Evolutionary conservation across 2,329 filamentous ascomycete genomes (phyloP).

Genomic region (Penicillium rolfsii): DNA sequence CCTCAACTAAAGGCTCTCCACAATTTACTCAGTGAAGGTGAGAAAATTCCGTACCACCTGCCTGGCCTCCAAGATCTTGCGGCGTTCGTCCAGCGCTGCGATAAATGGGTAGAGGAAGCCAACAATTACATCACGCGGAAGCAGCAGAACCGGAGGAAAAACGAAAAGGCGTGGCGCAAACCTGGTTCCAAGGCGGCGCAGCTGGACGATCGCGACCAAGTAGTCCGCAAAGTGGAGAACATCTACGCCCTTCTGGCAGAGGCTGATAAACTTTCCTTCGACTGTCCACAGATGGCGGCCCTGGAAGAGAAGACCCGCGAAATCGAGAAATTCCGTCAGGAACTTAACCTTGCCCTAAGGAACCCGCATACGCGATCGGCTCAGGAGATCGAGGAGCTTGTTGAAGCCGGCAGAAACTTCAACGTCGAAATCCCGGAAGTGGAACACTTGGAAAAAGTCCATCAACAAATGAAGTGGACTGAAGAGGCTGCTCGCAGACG

Average conservation of each 20-base stretch:
- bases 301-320: slow-evolving; percentile 82
- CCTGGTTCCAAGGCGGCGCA: slow-evolving; percentile 73
- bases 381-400: slow-evolving; percentile 80
- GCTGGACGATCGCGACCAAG: slow-evolving; percentile 78
- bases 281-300: slow-evolving; percentile 85
- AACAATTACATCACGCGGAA: slow-evolving; percentile 96
- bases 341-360: slow-evolving; percentile 70
- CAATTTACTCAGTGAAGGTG: slow-evolving; percentile 84
- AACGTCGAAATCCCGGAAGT: slow-evolving; percentile 91
- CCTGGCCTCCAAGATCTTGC: slow-evolving; percentile 79
- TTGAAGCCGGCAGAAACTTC: slow-evolving; percentile 86
- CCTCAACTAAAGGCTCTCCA: slow-evolving; percentile 86
- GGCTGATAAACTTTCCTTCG: slow-evolving; percentile 86
- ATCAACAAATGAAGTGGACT: slow-evolving; percentile 88
- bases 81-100: slow-evolving; percentile 92
- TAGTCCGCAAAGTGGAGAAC: slow-evolving; percentile 85
- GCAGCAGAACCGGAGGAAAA: slow-evolving; percentile 95
- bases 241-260: slow-evolving; percentile 81
- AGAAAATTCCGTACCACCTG: slow-evolving; percentile 91
- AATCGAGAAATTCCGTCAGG: slow-evolving; percentile 81
- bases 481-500: slow-evolving; percentile 72
- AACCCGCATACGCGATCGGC: slow-evolving; percentile 66
- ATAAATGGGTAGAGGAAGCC: slow-evolving; percentile 97
- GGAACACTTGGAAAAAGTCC: slow-evolving; percentile 75
- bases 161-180: slow-evolving; percentile 82